Evolutionary conservation across 2,329 filamentous ascomycete genomes (phyloP), one percentile per base, ranked within the genome.

Genomic region (Fusarium nygamai): DNA sequence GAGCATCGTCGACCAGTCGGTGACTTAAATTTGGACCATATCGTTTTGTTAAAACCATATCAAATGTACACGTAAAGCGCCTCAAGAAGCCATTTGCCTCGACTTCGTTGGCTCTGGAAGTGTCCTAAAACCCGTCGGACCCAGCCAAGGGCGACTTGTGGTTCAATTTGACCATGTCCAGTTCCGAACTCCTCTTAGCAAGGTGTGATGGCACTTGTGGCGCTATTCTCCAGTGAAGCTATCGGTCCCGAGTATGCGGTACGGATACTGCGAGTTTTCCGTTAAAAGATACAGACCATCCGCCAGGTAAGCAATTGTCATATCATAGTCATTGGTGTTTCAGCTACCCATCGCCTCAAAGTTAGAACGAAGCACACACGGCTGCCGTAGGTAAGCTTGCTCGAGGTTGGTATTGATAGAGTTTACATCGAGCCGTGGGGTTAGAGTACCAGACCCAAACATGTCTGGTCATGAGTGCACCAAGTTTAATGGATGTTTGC

Each of bases 211-310:
- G 51, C n/a, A 22, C 43, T 48, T 58, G 51, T 48, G 44, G 38
- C 64, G 51, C 61, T 41, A 69, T 24, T 46, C 33, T 59, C 33
- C 10, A 56, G 46, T 61, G 50, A 39, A 69, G 38, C 41, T 44
- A 46, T 43, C 31, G 43, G 24, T 36, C 41, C 50, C 59, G 48
- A 51, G 53, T 51, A 24, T 31, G 38, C 47, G 64, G 51, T 63
- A 54, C 41, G 41, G n/a, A 58, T 20, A 38, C n/a, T 61, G 24
- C n/a, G 46, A n/a, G 56, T 41, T 59, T 22, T 46, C 20, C 27
- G 20, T 24, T 47, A 36, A 20, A n/a, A 51, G 39, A 34, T 29
- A 39, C 20, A n/a, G 54, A 22, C n/a, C 9, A 33, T 41, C 59
- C 34, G 12, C 29, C 14, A 44, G 20, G 39, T 11, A 22, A 29